A percentile compares a stretch with the other conserved stretches of the same genome.
Conservation (phyloP, 75 land plant genomes). For the Selaginella moellendorffii region DNA sequence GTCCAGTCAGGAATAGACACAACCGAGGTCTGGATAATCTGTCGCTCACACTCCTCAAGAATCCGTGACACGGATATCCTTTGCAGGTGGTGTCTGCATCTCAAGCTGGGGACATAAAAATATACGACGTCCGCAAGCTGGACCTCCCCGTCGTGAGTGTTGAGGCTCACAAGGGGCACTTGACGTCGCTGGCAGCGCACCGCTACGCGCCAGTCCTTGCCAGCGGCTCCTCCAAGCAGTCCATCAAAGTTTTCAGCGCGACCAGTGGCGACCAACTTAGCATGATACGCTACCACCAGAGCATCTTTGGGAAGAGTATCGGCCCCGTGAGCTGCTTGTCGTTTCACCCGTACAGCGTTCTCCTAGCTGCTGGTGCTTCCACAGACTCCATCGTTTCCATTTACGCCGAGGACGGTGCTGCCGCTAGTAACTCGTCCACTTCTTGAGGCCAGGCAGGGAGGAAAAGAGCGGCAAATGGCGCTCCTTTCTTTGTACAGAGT, state of each 20-base stretch:
- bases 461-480: no score
- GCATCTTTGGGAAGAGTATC: constrained; percentile 77
- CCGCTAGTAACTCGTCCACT: no score
- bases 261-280: constrained; percentile 59
- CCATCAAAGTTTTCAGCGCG: constrained; percentile 62
- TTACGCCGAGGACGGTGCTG: constrained; percentile 60
- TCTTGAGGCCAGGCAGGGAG: no score
- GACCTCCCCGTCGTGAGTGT: constrained; percentile 39
- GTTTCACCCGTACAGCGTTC: constrained; percentile 77
- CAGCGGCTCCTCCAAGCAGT: constrained; percentile 81
- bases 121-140: constrained; percentile 52
- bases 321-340: constrained; percentile 76
- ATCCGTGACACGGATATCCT: not conserved
- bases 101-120: constrained; percentile 72
- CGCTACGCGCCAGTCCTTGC: constrained; percentile 88
- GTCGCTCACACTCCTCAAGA: constrained; percentile 24
- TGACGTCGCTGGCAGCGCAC: constrained; percentile 77
- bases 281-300: constrained; percentile 49
- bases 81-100: constrained; percentile 86
- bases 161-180: constrained; percentile 58
- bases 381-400: constrained; percentile 79
- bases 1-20: constrained; percentile 67
- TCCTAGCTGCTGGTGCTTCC: constrained; percentile 84
- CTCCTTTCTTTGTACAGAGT: no score
- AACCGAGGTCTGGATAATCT: constrained; percentile 61